phyloP scores from a whole-genome alignment of 495 filamentous ascomycete species.

The Neurospora terricola region DNA sequence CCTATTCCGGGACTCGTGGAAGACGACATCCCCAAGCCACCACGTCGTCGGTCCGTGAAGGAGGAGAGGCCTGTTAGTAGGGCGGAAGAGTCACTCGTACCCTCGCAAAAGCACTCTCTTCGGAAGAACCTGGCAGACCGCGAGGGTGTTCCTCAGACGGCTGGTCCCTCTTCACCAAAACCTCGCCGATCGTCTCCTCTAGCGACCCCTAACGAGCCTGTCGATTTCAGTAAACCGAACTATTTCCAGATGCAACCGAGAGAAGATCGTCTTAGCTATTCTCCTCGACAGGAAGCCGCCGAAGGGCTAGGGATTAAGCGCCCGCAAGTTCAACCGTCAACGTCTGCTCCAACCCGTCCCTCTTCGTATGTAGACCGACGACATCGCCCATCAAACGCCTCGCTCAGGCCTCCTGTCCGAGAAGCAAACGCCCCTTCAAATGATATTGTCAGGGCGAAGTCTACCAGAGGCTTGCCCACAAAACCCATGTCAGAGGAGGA shows the following conservation, averaged over 20 bases:
- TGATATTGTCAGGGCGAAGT: slow-evolving; percentile 4
- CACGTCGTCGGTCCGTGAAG: slow-evolving; percentile 8
- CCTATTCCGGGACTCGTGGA: slow-evolving; percentile 75
- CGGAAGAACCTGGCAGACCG: slow-evolving; percentile 18
- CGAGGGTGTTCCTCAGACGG: slow-evolving; percentile 19
- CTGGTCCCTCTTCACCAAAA: slow-evolving; percentile 24
- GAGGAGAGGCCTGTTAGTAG: slow-evolving; percentile 17
- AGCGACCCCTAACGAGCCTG: slow-evolving; percentile 25
- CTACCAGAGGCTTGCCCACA: slow-evolving; percentile 16
- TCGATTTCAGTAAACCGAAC: not conserved
- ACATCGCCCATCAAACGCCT: slow-evolving; percentile 28
- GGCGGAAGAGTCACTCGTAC: slow-evolving; percentile 18
- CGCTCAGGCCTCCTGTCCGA: slow-evolving; percentile 14
- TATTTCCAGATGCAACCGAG: not conserved
- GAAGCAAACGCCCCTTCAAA: slow-evolving; percentile 8
- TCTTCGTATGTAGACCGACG: slow-evolving; percentile 23
- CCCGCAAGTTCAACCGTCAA: slow-evolving; percentile 25
- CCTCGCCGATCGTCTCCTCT: slow-evolving; percentile 28
- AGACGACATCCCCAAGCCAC: slow-evolving; percentile 53
- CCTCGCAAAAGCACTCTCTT: slow-evolving; percentile 13
- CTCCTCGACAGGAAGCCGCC: slow-evolving; percentile 20
- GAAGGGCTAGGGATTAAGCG: slow-evolving; percentile 38
- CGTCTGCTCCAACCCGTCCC: slow-evolving; percentile 28
- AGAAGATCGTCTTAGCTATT: not conserved
- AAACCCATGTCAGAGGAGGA: slow-evolving; percentile 50